These are phyloP conservation scores for Ligustrum vulgare DNA, from an alignment of 257 asterid species.

Conservation along the genomic window DNA sequence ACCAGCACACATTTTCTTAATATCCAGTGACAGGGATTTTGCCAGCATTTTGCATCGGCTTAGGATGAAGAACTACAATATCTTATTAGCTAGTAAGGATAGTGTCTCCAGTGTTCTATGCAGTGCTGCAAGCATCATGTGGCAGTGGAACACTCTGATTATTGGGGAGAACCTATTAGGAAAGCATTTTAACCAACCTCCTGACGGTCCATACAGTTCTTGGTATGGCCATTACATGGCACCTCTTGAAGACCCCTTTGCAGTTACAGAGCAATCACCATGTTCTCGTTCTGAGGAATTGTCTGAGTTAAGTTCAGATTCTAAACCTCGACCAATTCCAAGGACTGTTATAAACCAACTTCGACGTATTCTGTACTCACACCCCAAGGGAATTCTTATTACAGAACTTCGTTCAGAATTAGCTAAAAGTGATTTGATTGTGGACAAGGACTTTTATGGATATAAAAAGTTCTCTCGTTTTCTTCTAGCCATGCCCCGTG, in stretches of 20 bases:
- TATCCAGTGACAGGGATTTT: slow-evolving; percentile 87
- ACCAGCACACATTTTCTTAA: slow-evolving; percentile 86
- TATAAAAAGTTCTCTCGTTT: slow-evolving; percentile 70
- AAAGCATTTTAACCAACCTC: slow-evolving; percentile 88
- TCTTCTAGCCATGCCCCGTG: slow-evolving; percentile 71
- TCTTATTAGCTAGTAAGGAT: slow-evolving; percentile 72
- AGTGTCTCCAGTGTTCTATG: slow-evolving; percentile 64
- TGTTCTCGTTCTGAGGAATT: slow-evolving; percentile 33
- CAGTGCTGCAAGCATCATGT: slow-evolving; percentile 94
- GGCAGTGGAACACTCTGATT: slow-evolving; percentile 85
- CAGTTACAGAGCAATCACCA: slow-evolving; percentile 42
- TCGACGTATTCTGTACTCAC: slow-evolving; percentile 39
- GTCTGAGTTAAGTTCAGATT: slow-evolving; percentile 41
- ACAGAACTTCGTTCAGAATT: slow-evolving; percentile 62
- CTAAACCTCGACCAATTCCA: slow-evolving; percentile 60
- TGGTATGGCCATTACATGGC: slow-evolving; percentile 82
- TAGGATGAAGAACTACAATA: slow-evolving; percentile 87
- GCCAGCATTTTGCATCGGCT: slow-evolving; percentile 75
- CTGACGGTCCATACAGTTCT: slow-evolving; percentile 85
- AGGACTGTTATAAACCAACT: slow-evolving; percentile 52
- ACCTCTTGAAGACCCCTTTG: slow-evolving; percentile 77
- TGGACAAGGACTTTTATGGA: slow-evolving; percentile 73
- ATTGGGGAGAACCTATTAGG: slow-evolving; percentile 75
- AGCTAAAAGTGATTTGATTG: slow-evolving; percentile 34
- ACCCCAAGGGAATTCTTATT: slow-evolving; percentile 66